Evolutionary conservation across 495 filamentous ascomycete species (phyloP), one percentile per base, ranked within the genome.

Genomic region (Opeltia flavorubescens): DNA sequence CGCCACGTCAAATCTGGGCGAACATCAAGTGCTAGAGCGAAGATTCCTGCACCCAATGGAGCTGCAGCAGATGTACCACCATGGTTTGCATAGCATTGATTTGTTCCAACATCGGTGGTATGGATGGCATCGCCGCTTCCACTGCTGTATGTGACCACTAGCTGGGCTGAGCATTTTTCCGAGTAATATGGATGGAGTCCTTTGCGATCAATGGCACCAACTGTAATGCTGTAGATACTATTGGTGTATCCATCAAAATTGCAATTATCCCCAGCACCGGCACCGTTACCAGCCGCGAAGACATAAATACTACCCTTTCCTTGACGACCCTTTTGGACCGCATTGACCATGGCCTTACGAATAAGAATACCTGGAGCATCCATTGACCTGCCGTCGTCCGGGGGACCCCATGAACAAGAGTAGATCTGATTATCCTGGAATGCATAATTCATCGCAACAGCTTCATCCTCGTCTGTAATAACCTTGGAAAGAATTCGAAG

Each of bases 161-260:
- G 68, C 59, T 94, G 84, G 7, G 91, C 91, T 0, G 89, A 95
- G 67, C 91, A 98, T 46, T 85, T 78, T 64, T 98, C 91, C 2
- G 89, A 94, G 62, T 98, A 98, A 52, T 83, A 84, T 1, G 89
- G 87, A 59, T 96, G 89, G 4, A 70, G 62, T 12, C 88, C 88
- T 55, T 84, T 78, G 39, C 85, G 68, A 59, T 95, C 89, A 56
- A 98, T 81, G 26, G 89, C 91, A 17, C 93, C 91, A 26, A 96
- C 88, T 1, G 89, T 94, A 55, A 98, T 87, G 58, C 86, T 94
- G 71, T 96, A 98, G 47, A 98, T 98, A 58, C 87, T 94, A 66
- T 98, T 98, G 53, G 93, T 96, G 62, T 98, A 98, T 9, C 91
- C 91, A 59, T 98, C 91, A 57, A 96, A 98, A 60, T 98, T 98